Base-by-base conservation (phyloP, 345 rosid species). In the sweet orange (Citrus sinensis) region DNA sequence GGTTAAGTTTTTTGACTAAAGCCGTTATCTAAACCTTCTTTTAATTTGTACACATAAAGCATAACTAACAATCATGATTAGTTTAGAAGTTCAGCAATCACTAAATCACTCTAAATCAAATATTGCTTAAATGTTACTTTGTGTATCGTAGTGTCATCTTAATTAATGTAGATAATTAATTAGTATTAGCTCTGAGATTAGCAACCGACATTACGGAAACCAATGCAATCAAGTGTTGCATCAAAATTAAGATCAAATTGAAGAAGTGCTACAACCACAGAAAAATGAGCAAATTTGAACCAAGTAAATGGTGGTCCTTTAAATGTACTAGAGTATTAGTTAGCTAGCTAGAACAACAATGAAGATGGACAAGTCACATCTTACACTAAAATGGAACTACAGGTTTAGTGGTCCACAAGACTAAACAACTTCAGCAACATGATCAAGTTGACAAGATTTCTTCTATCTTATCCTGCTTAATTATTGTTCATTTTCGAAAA, bases 311-410 rank as follows among this genome's bases (percentile, higher is more conserved):
- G 85, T 82, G 82, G 87, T 85, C 85, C 85, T 54, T 29, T 6
- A 75, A 9, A 59, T 35, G 84, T 68, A 69, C 81, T 9, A 72
- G 68, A 58, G 61, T 54, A 42, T 16, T 29, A 16, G 67, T 25
- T 20, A 17, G 34, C 82, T 62, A 34, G 16, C 14, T 59, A 60
- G 37, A 32, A 37, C 35, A 68, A 70, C 76, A 70, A 78, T 78
- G 78, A 81, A 82, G 30, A 79, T 24, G 60, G 90, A 81, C 76
- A 59, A 51, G 89, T 89, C 89, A 87, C 89, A 85, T 85, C 90
- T 81, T 83, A 70, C 87, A 67, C 85, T 19, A 80, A 80, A 83
- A 40, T 25, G 80, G 82, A 22, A 70, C 75, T 58, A 27, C 66
- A 68, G 37, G 32, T 39, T 29, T 51, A 9, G 78, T 86, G 88